Evolutionary conservation across 2,329 filamentous ascomycete genomes (phyloP).

Genomic region (Pestalotiopsis sp.): DNA sequence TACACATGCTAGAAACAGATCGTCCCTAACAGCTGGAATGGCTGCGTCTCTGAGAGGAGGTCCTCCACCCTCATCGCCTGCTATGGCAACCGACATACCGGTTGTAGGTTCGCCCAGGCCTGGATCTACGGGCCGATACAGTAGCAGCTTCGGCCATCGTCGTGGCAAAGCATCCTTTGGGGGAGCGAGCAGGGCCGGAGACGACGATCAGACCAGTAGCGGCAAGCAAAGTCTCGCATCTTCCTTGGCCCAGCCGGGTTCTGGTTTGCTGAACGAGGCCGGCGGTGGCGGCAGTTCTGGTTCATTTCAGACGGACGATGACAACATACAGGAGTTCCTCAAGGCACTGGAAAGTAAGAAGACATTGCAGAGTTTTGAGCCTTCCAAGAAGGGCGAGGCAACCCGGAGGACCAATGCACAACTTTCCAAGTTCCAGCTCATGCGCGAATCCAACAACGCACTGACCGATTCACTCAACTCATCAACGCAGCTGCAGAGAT

Average conservation of each 20-base stretch:
- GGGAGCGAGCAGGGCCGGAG: conserved; percentile 65
- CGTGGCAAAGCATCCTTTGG: conserved; percentile 77
- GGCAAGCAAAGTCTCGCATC: conserved; percentile 77
- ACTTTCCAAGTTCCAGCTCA: conserved; percentile 81
- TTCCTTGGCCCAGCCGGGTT: conserved; percentile 72
- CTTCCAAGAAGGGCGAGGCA: conserved; percentile 67
- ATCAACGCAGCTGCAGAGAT: conserved; percentile 82
- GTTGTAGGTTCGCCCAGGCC: conserved; percentile 79
- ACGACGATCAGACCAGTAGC: conserved; percentile 79
- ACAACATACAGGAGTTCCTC: conserved; percentile 91
- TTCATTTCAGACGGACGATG: conserved; percentile 76
- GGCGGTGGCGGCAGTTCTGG: conserved; percentile 69
- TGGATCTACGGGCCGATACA: conserved; percentile 78
- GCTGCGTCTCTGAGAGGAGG: conserved; percentile 72
- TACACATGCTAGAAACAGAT: conserved; percentile 67
- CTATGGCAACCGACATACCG: conserved; percentile 54
- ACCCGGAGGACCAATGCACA: conserved; percentile 78
- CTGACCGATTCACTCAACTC: conserved; percentile 93
- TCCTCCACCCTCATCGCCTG: conserved; percentile 55
- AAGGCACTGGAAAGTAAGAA: conserved; percentile 87
- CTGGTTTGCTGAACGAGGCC: conserved; percentile 74
- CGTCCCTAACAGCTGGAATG: conserved; percentile 75
- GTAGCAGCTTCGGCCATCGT: conserved; percentile 91
- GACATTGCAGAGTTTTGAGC: conserved; percentile 79
- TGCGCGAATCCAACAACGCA: conserved; percentile 86